Conservation (phyloP, 306 rosid genomes). For the Mimosa bimucronata region DNA sequence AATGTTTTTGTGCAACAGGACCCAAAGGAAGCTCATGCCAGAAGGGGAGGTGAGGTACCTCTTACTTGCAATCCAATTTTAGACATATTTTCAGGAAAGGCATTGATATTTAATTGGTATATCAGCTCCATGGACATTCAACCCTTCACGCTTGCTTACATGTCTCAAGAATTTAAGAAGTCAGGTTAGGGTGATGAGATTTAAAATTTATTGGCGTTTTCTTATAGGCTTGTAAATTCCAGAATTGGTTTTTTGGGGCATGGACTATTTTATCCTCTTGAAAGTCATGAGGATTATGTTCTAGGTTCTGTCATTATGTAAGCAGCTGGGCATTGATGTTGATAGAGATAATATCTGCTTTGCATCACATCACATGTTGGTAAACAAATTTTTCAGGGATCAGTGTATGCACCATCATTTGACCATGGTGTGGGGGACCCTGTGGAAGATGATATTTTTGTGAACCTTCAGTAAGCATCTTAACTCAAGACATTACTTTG, state of each 20-base stretch:
- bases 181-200: conserved; percentile 56
- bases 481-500: conserved; percentile 3
- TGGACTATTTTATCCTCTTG: conserved; percentile 12
- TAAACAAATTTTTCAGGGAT: conserved; percentile 71
- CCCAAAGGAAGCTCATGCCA: conserved; percentile 94
- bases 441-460: conserved; percentile 76
- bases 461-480: conserved; percentile 59
- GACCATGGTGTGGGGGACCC: conserved; percentile 93
- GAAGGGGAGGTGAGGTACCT: conserved; percentile 91
- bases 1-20: conserved; percentile 56
- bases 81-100: conserved; percentile 35
- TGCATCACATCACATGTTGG: conserved; percentile 42
- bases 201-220: conserved; percentile 30
- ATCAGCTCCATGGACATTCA: conserved; percentile 99
- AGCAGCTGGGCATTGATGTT: conserved; percentile 32
- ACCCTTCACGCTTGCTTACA: conserved; percentile 62
- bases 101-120: conserved; percentile 53
- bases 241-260: conserved; percentile 21
- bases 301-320: conserved; percentile 11
- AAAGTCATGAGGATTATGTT: conserved; percentile 34
- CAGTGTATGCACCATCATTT: conserved; percentile 81
- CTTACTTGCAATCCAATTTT: conserved; percentile 34
- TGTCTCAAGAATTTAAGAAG: conserved; percentile 74
- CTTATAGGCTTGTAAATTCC: conserved; percentile 21
- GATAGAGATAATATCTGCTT: conserved; percentile 32